Evolutionary conservation across 1,139 yeast genomes (phyloP), one percentile per base, ranked within the genome.

Genomic region (Hyphopichia wangnamkhiaoensis): DNA sequence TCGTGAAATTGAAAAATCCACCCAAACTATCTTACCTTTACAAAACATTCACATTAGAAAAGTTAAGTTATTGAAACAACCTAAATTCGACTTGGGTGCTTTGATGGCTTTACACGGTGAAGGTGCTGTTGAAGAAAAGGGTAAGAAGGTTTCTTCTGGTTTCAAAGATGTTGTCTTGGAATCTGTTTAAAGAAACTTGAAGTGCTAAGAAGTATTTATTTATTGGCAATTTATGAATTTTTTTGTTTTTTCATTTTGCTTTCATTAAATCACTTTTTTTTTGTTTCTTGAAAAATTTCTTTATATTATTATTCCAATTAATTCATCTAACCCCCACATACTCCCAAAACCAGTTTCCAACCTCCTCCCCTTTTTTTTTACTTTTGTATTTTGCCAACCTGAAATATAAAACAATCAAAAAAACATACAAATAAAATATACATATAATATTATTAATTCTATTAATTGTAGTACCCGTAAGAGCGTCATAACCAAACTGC

Each of bases 131-230:
- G 76, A 72, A 59, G 77, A 72, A 60, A 71, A 72, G 63, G 78
- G 78, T 53, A 72, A 72, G 65, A 72, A 72, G 65, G 74, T 71
- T 46, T 58, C 75, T 47, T 58, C 73, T 50, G 75, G 72, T 54
- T 69, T 71, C 70, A 72, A 72, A 65, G 78, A 72, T 59, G 78
- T 72, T 59, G 75, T 72, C 54, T 71, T 72, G 64, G 78, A 68
- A 63, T 50, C 66, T 48, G 74, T 68, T 52, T 68, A 68, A 65
- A n/a, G n/a, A n/a, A n/a, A n/a, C n/a, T n/a, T n/a, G n/a, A n/a
- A n/a, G n/a, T n/a, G n/a, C n/a, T n/a, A n/a, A n/a, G n/a, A n/a
- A n/a, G n/a, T n/a, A n/a, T n/a, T n/a, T n/a, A n/a, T n/a, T n/a
- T n/a, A n/a, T n/a, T n/a, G n/a, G n/a, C n/a, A n/a, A n/a, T n/a